phyloP scores from a whole-genome alignment of 305 asterid genomes.

The Fraxinus greggii region DNA sequence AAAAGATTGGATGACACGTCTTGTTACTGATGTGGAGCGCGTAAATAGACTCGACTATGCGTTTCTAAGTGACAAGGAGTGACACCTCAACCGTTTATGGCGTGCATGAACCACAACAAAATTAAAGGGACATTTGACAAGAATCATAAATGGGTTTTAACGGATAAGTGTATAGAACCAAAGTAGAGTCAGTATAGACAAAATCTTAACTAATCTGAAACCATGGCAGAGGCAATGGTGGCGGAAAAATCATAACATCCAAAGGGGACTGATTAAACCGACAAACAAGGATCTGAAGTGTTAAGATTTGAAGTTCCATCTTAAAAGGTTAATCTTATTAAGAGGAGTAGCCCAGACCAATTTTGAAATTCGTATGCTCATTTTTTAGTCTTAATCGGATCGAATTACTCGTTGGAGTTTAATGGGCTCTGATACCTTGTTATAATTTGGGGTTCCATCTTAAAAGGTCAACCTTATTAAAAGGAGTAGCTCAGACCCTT shows the following conservation, averaged over 20 bases:
- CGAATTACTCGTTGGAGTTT: no score
- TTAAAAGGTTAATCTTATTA: no score
- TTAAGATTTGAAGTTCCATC: no score
- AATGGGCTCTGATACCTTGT: no score
- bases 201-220: conserved; percentile 24
- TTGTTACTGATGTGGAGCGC: neutral
- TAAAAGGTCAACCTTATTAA: no score
- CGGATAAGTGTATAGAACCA: conserved; percentile 17
- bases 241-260: conserved; percentile 45
- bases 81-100: neutral
- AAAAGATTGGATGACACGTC: neutral
- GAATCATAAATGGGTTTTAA: neutral
- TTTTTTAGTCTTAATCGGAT: no score
- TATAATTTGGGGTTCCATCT: no score
- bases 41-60: neutral
- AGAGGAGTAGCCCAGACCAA: no score
- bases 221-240: conserved; percentile 22
- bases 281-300: conserved; percentile 29
- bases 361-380: no score
- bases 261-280: conserved; percentile 49
- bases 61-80: neutral
- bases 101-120: neutral
- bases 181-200: neutral
- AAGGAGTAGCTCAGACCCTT: no score
- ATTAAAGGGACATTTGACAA: neutral